Evolutionary conservation across 257 asterid genomes (phyloP), one percentile per base, ranked within the genome.

Genomic region (Ballota nigra): DNA sequence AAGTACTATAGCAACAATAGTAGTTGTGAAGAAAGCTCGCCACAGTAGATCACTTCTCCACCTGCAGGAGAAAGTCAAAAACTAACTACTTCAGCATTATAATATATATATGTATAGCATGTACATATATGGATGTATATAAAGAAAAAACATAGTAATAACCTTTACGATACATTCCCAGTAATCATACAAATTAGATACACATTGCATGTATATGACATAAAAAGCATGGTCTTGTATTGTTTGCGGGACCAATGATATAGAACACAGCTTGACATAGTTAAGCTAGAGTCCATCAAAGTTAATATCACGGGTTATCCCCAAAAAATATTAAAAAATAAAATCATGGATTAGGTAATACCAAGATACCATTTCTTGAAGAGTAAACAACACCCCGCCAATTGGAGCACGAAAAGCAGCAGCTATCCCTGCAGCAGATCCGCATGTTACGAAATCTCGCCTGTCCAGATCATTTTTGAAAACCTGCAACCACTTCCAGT

Each of bases 341-440:
- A 15, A 11, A n/a, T 45, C 53, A 45, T 1, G 1, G 53, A 47
- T 78, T 49, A 73, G 68, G 68, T 19, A 41, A 74, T 91, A 88
- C 97, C 97, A 89, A 68, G 97, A 89, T 65, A 91, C 82, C 97
- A 91, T 87, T 86, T 91, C 95, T 79, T 91, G 95, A 43, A 87
- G 81, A 71, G 95, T 90, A 78, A 91, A 91, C 75, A 91, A 79
- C 67, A 91, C 80, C 28, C 97, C 97, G 36, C 97, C 97, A 72
- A 87, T 91, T 63, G 97, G 97, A 70, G 96, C 91, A 74, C 96
- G 96, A 78, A 91, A 91, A 62, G 97, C 96, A 77, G 96, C 97
- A 87, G 96, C 96, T 71, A 91, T 89, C 57, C 97, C 97, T 52
- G 96, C 96, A 81, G 97, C 96, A 60, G 96, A 85, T 64, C 97